These are phyloP conservation scores for Aspergillus clavatus DNA, from an alignment of 2,329 filamentous ascomycete species.

Conservation along the genomic window DNA sequence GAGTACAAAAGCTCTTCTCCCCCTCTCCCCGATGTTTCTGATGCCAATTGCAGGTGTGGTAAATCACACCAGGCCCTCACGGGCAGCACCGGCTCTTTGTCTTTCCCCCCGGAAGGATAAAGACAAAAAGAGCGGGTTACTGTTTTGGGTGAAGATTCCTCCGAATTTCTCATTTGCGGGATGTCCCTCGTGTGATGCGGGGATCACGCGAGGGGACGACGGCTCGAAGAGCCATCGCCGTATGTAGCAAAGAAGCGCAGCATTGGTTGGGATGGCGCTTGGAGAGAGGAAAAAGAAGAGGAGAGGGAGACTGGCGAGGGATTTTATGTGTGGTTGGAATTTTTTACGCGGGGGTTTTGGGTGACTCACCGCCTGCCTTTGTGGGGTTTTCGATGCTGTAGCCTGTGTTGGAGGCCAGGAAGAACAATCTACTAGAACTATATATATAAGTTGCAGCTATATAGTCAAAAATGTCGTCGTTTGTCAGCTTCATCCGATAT, in stretches of 20 bases:
- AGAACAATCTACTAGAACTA: not conserved
- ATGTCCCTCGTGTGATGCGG: slow-evolving; percentile 11
- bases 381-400: not conserved
- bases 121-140: slow-evolving; percentile 42
- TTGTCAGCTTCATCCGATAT: not conserved
- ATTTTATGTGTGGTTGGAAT: slow-evolving; percentile 13
- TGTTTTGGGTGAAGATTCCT: slow-evolving; percentile 72
- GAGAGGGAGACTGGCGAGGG: slow-evolving; percentile 16
- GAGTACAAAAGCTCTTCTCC: too few species aligned
- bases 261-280: slow-evolving; percentile 84
- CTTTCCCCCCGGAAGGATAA: slow-evolving; percentile 13
- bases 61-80: slow-evolving; percentile 75
- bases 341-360: slow-evolving; percentile 3
- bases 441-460: too few species aligned
- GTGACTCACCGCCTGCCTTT: slow-evolving; percentile 14
- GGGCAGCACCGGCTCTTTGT: slow-evolving; percentile 55
- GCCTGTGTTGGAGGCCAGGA: not conserved
- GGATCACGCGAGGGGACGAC: slow-evolving; percentile 16
- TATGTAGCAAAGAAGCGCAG: slow-evolving; percentile 95
- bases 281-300: slow-evolving; percentile 41
- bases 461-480: not conserved
- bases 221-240: slow-evolving; percentile 50
- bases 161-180: slow-evolving; percentile 96
- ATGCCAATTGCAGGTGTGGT: slow-evolving; percentile 79
- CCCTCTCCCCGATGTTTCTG: slow-evolving; percentile 74